Percentiles rank a stretch among this genome's conserved stretches.
Conservation (phyloP, 176 grass and related monocot species). For the Elaeis guineensis region DNA sequence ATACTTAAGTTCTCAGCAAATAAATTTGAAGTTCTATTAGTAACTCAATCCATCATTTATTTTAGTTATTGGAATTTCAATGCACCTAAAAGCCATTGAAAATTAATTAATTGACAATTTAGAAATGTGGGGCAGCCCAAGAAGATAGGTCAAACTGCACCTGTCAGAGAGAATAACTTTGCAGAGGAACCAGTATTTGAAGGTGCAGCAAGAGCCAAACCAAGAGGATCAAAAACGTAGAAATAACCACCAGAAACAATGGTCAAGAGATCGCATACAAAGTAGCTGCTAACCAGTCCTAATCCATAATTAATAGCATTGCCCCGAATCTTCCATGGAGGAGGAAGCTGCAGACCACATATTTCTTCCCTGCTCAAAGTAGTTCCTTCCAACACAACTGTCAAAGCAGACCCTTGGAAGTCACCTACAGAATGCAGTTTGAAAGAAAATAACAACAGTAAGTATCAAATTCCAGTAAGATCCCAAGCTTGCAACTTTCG, state of each 20-base stretch:
- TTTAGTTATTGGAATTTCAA: no score
- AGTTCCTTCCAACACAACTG: conserved; percentile 85
- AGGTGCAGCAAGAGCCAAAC: conserved; percentile 51
- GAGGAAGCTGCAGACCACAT: conserved; percentile 72
- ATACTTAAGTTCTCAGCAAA: no score
- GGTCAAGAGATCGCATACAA: conserved; percentile 76
- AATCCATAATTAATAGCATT: conserved; percentile 75
- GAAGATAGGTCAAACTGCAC: conserved; percentile 18
- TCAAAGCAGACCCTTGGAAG: conserved; percentile 82
- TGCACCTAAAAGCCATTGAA: no score
- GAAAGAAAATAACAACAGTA: no score
- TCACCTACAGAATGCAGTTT: conserved; percentile 39
- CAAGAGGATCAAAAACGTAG: conserved; percentile 91
- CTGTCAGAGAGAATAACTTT: conserved; percentile 86
- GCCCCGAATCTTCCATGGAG: conserved; percentile 91
- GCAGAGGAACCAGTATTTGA: conserved; percentile 49
- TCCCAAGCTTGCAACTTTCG: no score
- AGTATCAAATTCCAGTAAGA: no score
- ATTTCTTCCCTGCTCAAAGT: conserved; percentile 72
- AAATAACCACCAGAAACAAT: conserved; percentile 88
- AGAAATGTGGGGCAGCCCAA: background rate
- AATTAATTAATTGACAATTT: no score
- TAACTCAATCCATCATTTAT: no score
- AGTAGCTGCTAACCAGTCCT: conserved; percentile 89
- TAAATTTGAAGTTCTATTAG: no score